Evolutionary conservation across 1,284 basidiomycete species (phyloP).

Genomic region (Irpex sp.): DNA sequence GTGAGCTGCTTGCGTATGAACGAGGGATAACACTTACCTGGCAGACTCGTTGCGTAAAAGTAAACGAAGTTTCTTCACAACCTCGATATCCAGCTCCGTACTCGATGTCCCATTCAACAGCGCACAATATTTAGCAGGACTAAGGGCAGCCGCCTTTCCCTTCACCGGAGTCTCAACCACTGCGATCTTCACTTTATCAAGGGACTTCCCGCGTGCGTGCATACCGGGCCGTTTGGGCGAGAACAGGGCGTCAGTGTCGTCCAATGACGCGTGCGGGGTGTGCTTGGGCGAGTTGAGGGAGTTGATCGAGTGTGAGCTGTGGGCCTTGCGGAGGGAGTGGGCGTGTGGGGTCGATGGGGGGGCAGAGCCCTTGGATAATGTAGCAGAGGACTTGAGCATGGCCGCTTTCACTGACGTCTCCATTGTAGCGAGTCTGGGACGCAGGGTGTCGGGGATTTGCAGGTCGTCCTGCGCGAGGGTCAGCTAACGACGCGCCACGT

Average conservation of each 20-base stretch:
- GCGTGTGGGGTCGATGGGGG: constrained; percentile 21
- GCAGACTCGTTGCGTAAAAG: constrained; percentile 85
- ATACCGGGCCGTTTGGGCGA: constrained; percentile 4
- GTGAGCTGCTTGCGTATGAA: neutral
- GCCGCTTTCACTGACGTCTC: constrained; percentile 81
- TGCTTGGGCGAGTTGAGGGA: constrained; percentile 54
- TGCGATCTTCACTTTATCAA: constrained; percentile 2
- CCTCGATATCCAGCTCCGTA: constrained; percentile 66
- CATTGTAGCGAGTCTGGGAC: constrained; percentile 75
- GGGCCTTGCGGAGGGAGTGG: constrained; percentile 52
- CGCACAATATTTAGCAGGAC: constrained; percentile 62
- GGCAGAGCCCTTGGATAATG: constrained; percentile 47
- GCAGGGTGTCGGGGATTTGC: constrained; percentile 75
- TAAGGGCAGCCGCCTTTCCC: constrained; percentile 15
- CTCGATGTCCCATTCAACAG: constrained; percentile 65
- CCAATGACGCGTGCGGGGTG: constrained; percentile 20
- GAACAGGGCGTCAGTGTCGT: constrained; percentile 23
- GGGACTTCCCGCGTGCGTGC: constrained; percentile 25
- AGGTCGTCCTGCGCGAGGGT: constrained; percentile 75
- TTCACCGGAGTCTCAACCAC: too few species aligned
- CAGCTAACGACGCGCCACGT: neutral
- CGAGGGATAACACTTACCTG: constrained; percentile 40
- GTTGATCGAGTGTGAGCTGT: constrained; percentile 61
- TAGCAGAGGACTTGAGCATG: constrained; percentile 78
- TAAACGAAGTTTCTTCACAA: constrained; percentile 74